These are phyloP conservation scores for Alternaria ventricosa DNA, from an alignment of 2,329 filamentous ascomycete species.

Conservation along the genomic window DNA sequence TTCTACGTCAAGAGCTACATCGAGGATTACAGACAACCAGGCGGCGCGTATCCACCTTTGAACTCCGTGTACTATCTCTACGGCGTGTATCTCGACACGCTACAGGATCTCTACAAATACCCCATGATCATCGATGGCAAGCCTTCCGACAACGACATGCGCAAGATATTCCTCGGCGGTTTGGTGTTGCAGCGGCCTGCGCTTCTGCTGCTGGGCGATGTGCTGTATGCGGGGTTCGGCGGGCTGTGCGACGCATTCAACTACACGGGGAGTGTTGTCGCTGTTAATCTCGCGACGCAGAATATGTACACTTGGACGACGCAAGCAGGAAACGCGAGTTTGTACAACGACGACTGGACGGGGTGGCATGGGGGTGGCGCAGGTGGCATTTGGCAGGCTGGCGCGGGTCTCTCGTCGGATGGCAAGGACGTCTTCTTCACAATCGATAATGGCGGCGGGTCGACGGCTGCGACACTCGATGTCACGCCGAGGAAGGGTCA, in stretches of 20 bases:
- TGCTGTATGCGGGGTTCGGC: conserved; percentile 61
- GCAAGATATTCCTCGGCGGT: conserved; percentile 61
- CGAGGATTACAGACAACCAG: conserved; percentile 31
- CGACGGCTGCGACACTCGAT: conserved; percentile 1
- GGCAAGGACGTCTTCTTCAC: conserved; percentile 28
- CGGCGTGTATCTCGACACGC: conserved; percentile 49
- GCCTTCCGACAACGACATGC: conserved; percentile 55
- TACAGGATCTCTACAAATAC: conserved; percentile 52
- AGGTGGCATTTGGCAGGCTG: conserved; percentile 26
- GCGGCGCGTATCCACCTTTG: conserved; percentile 35
- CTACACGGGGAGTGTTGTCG: conserved; percentile 52
- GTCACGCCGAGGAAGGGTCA: conserved; percentile 5
- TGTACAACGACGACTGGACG: conserved; percentile 24
- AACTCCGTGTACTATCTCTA: conserved; percentile 53
- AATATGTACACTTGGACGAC: conserved; percentile 23
- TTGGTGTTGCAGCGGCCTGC: conserved; percentile 61
- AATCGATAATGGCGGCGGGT: conserved; percentile 19
- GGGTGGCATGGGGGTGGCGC: conserved; percentile 25
- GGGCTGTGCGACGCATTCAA: conserved; percentile 65
- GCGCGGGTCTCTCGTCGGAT: conserved; percentile 23
- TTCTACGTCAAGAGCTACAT: conserved; percentile 39
- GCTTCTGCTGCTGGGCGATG: conserved; percentile 55
- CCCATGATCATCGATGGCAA: conserved; percentile 58
- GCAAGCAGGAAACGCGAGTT: conserved; percentile 16
- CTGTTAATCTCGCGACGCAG: conserved; percentile 22